Conservation (phyloP, 2,329 filamentous ascomycete genomes). For the Lachnellula subtilissima region DNA sequence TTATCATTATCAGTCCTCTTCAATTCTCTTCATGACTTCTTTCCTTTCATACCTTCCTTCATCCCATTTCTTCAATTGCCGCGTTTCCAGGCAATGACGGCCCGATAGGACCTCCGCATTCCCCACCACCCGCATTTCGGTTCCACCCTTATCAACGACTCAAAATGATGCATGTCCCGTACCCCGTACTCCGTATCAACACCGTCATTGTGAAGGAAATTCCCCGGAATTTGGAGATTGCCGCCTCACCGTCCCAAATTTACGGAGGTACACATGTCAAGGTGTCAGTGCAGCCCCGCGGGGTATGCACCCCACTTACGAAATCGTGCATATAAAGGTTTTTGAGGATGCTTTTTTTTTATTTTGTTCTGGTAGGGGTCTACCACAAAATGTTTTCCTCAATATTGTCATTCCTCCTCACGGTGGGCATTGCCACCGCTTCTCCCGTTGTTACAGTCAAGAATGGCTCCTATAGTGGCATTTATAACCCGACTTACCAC, state of each 20-base stretch:
- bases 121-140: background rate
- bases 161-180: background rate
- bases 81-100: background rate
- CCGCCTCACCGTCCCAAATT: background rate
- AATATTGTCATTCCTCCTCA: background rate
- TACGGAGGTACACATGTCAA: background rate
- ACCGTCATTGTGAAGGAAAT: background rate
- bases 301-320: background rate
- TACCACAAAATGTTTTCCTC: background rate
- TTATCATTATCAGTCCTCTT: background rate
- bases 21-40: no score
- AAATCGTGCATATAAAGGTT: background rate
- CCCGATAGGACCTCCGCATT: background rate
- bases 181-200: background rate
- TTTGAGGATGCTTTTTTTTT: background rate
- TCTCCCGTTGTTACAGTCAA: conserved; percentile 17
- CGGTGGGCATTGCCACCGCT: background rate
- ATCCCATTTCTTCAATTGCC: background rate
- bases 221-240: background rate
- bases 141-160: background rate
- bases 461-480: conserved; percentile 22
- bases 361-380: background rate
- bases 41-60: background rate
- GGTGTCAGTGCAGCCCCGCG: background rate
- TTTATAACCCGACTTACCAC: conserved; percentile 17